Base-by-base conservation (phyloP, 2,329 filamentous ascomycete genomes). In the Pseudogymnoascus sp. region DNA sequence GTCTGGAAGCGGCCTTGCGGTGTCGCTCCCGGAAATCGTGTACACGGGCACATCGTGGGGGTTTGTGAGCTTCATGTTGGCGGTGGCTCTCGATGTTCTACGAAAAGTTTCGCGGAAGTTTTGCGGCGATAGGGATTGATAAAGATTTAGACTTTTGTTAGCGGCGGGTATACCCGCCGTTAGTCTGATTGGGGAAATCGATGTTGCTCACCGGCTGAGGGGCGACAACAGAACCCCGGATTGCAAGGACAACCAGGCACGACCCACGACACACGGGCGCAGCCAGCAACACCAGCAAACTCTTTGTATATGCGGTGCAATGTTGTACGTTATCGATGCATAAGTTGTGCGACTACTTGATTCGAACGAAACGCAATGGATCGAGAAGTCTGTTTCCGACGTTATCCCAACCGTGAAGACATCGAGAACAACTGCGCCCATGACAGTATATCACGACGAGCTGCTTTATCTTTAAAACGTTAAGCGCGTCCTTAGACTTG, bases 21-120 rank as follows among this genome's bases (percentile, higher is more conserved):
- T 93, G 37, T 91, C 91, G 35, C 91, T 91, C 67, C 95, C 96
- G 38, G 93, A 92, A 71, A 99, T 90, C 62, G 95, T 97, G 73
- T 99, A 99, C 1, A 97, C 93, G 63, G 90, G 90, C 64, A 96
- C 89, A 49, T 88, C 83, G 66, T 91, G 90, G 67, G 90, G 87
- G 70, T 91, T 91, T 28, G 88, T 88, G 74, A 93, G 84, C 80
- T 92, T 91, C 90, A 93, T 93, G 64, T 62, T 73, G 67, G 59
- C 58, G 28, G 58, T 60, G 33, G 58, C 33, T 59, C 28, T 59
- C 41, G 43, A 35, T 45, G 60, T 16, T 43, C 33, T 60, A 33
- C 25, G 43, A 59, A 62, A 37, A 60, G 28, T 61, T 41, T 52
- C 60, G 33, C 18, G 33, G 58, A 60, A 60, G 58, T 38, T 60